Percentiles rank a stretch among this genome's conserved stretches.
Evolutionary conservation across 1,284 basidiomycete species (phyloP).

Genomic region (Tremellales sp.): DNA sequence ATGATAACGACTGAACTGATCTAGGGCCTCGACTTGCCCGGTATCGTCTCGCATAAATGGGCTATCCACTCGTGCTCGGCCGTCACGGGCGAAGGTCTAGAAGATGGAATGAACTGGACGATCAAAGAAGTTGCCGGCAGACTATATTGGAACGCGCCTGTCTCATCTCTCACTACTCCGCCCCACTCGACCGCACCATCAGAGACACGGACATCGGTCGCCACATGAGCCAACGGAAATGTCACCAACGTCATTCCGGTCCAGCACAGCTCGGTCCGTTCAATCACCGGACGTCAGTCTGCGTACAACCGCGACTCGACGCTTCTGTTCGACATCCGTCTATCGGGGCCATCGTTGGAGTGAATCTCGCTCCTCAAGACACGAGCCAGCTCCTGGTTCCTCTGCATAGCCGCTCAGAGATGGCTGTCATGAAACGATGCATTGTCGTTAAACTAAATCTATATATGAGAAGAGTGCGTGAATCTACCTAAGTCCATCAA

Average conservation of each 20-base stretch:
- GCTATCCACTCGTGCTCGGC: slow-evolving; percentile 89
- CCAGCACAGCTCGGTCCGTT: too few relatives aligned
- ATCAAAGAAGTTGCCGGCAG: slow-evolving; percentile 81
- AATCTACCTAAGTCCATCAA: background rate
- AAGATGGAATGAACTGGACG: slow-evolving; percentile 89
- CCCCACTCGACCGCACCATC: too few relatives aligned
- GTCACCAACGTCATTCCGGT: too few relatives aligned
- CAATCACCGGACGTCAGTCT: too few relatives aligned
- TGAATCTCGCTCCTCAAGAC: too few relatives aligned
- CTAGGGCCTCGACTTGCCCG: slow-evolving; percentile 70
- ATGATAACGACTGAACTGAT: background rate
- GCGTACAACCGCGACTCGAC: too few relatives aligned
- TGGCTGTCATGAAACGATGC: background rate
- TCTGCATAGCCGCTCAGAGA: background rate
- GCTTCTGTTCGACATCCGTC: too few relatives aligned
- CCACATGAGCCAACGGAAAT: too few relatives aligned
- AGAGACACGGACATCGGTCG: too few relatives aligned
- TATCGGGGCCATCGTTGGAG: too few relatives aligned
- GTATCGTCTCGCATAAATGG: slow-evolving; percentile 84
- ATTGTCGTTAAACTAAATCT: background rate
- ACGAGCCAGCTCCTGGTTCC: too few relatives aligned
- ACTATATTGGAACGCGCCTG: slow-evolving; percentile 42
- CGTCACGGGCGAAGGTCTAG: slow-evolving; percentile 77
- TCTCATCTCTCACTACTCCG: background rate
- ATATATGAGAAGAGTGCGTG: too few relatives aligned